phyloP scores from a whole-genome alignment of 148 eudicot species.

The Drosera capensis region DNA sequence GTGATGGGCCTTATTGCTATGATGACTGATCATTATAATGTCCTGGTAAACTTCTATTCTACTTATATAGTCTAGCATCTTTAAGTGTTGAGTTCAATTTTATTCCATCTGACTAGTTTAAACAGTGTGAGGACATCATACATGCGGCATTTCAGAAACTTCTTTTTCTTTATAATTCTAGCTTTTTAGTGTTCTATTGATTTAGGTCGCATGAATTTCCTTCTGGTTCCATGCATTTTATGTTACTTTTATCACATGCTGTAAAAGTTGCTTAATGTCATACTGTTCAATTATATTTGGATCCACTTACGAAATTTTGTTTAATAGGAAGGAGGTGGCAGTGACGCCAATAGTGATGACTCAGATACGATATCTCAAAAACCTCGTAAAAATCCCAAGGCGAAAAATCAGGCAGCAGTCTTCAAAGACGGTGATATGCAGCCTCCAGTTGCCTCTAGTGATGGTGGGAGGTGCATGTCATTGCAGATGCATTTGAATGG shows the following conservation, averaged over 20 bases:
- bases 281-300: background rate
- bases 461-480: slow-evolving; percentile 12
- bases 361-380: slow-evolving; percentile 8
- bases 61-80: no score
- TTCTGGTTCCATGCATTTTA: no score
- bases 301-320: background rate
- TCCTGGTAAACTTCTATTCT: no score
- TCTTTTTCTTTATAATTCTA: no score
- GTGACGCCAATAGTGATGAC: slow-evolving; percentile 16
- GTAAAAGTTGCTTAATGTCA: background rate
- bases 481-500: slow-evolving; percentile 13
- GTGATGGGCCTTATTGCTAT: slow-evolving; percentile 34
- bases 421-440: slow-evolving; percentile 9
- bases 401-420: slow-evolving; percentile 9
- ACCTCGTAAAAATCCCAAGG: slow-evolving; percentile 19
- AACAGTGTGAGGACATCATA: no score
- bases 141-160: no score
- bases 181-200: no score
- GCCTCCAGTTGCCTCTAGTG: slow-evolving; percentile 11
- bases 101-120: no score
- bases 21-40: slow-evolving; percentile 38
- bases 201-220: no score
- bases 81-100: no score
- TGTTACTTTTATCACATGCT: background rate
- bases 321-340: slow-evolving; percentile 23